Evolutionary conservation across 441 rosid genomes (phyloP).

Genomic region (Gossypium davidsonii): DNA sequence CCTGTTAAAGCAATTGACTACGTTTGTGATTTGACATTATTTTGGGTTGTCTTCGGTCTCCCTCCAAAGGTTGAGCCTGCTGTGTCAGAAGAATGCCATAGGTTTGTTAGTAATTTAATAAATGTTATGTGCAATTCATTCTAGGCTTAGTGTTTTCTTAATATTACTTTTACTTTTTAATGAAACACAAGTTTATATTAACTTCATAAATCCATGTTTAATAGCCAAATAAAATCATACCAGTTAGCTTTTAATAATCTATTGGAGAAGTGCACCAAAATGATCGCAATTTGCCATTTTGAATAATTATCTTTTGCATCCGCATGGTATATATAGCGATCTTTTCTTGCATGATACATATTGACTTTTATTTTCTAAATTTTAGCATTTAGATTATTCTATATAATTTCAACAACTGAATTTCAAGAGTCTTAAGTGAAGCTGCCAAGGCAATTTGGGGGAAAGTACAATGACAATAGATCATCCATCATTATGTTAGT

Average conservation of each 20-base stretch:
- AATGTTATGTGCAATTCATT: neutral
- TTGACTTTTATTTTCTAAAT: neutral
- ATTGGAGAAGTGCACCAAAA: too few species aligned
- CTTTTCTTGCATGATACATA: neutral
- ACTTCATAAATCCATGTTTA: neutral
- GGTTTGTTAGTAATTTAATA: constrained; percentile 33
- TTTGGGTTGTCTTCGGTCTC: constrained; percentile 60
- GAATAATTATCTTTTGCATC: neutral
- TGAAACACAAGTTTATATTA: neutral
- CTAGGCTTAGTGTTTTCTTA: neutral
- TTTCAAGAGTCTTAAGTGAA: neutral
- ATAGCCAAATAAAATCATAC: neutral
- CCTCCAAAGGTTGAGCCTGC: constrained; percentile 50
- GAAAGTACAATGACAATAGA: neutral
- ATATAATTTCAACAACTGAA: neutral
- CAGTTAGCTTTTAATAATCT: neutral
- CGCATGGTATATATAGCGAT: neutral
- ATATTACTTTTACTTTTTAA: neutral
- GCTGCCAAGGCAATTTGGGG: neutral
- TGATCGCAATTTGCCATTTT: neutral
- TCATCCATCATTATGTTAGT: neutral
- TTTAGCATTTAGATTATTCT: neutral
- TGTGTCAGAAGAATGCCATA: constrained; percentile 47
- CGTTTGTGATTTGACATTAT: constrained; percentile 54
- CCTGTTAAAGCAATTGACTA: constrained; percentile 64